Base-by-base conservation (phyloP, 2,329 filamentous ascomycete species). In the Botrytis byssoidea region DNA sequence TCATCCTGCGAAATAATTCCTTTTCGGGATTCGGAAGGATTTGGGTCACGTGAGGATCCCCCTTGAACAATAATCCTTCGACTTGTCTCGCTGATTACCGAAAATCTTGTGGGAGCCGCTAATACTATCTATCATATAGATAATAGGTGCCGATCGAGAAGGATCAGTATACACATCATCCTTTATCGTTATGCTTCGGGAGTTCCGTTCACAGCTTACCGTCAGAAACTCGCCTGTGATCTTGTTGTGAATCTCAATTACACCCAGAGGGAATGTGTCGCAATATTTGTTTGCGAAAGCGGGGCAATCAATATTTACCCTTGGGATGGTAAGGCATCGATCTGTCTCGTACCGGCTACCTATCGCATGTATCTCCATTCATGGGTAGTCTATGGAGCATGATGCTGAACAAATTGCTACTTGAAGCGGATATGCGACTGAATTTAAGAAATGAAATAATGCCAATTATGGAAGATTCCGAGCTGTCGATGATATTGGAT, bases 51-150 rank as follows among this genome's bases (percentile, higher is more conserved):
- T 68, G 63, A 40, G 3, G 0, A 2, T 0, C 2, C 8, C 18
- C 35, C 63, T 40, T 57, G 64, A 32, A 48, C n/a, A 59, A 35
- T 69, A 44, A 68, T 69, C 63, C 71, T 72, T 40, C 29, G 57
- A 22, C 14, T 67, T 61, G 64, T 48, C 63, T 55, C 71, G 32
- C 63, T 61, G 63, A 72, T 72, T 60, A 69, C 71, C 63, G 51
- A 72, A 40, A 40, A 29, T 69, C 32, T 46, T 35, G 29, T 63
- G 29, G 40, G 66, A 44, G 20, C n/a, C 37, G n/a, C 68, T 32
- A 44, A 40, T 32, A 44, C 55, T 29, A 40, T 44, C 37, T 46
- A 35, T n/a, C 37, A 66, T 57, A 14, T 35, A 72, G n/a, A 69
- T 68, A 44, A 14, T 22, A 72, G 46, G 48, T 68, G 16, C 10